Base-by-base conservation (phyloP, 345 rosid genomes). In the Nasturtium officinale region DNA sequence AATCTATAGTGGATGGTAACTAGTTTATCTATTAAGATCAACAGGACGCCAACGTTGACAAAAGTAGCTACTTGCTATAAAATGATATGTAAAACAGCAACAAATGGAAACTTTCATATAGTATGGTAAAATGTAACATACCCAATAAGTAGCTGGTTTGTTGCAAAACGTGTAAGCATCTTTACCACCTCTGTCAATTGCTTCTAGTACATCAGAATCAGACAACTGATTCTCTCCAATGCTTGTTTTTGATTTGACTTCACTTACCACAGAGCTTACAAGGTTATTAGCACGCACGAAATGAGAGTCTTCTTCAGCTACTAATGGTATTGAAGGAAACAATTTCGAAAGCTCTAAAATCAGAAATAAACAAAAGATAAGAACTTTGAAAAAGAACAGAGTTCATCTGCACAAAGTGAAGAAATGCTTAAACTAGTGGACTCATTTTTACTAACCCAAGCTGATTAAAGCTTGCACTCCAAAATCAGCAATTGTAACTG, bases 381-480 rank as follows among this genome's bases (percentile, higher is more conserved):
- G 28, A 15, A 42, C 3, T 2, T 43, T 43, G 16, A 8, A 38
- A 17, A 37, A 11, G 15, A 10, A 35, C 9, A 35, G 9, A 32
- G 37, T 32, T 32, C 37, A 7, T 32, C 37, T 0, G 8, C 43
- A 38, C n/a, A 38, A 40, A 40, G n/a, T n/a, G n/a, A n/a, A n/a
- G n/a, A n/a, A n/a, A n/a, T n/a, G n/a, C n/a, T 3, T 47, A 17
- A 57, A 37, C n/a, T 6, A 25, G 9, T 43, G 9, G 29, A 43
- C 26, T 61, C 53, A 18, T 7, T 17, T 7, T 7, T 20, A 3
- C 65, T 46, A 71, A 94, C 95, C 95, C 47, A 90, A 82, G 80
- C 98, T 87, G 67, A 89, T 77, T 18, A 94, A 84, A 80, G 95
- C 98, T 63, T 94, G 97, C 5, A 94, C 98, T 33, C 96, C 92